Conservation (phyloP, 2,329 filamentous ascomycete genomes). For the Venturia nashicola region DNA sequence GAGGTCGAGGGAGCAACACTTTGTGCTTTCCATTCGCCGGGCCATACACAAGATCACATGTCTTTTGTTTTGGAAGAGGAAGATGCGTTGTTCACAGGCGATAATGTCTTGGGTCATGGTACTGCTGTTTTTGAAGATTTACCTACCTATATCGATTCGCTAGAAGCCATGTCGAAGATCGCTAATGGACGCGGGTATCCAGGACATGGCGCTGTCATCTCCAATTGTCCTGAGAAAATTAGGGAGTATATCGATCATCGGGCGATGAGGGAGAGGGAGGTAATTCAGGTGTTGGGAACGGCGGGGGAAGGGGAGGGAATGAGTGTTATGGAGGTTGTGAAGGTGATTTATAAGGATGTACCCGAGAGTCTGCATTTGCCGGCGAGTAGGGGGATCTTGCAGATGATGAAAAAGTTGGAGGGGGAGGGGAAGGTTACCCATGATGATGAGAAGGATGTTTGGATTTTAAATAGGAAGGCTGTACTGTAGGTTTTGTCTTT, state of each 20-base stretch:
- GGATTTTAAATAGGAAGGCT: slow-evolving; percentile 22
- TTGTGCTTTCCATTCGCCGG: slow-evolving; percentile 53
- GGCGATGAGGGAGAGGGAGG: slow-evolving; percentile 53
- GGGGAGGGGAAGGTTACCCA: slow-evolving; percentile 54
- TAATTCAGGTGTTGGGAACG: slow-evolving; percentile 21
- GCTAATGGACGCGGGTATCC: slow-evolving; percentile 68
- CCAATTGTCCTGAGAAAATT: slow-evolving; percentile 60
- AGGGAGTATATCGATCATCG: slow-evolving; percentile 75
- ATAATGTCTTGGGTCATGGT: slow-evolving; percentile 28
- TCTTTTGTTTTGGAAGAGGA: slow-evolving; percentile 52
- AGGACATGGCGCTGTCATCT: slow-evolving; percentile 71
- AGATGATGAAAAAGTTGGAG: slow-evolving; percentile 69
- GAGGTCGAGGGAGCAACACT: slow-evolving; percentile 51
- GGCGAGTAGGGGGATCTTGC: slow-evolving; percentile 62
- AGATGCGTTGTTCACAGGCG: slow-evolving; percentile 31
- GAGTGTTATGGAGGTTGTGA: slow-evolving; percentile 74
- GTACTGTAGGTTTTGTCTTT: slow-evolving; percentile 12
- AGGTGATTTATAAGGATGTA: slow-evolving; percentile 71
- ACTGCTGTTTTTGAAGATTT: slow-evolving; percentile 29
- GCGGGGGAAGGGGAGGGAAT: slow-evolving; percentile 29
- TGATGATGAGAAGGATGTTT: slow-evolving; percentile 21
- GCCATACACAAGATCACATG: slow-evolving; percentile 77
- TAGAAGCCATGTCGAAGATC: slow-evolving; percentile 55
- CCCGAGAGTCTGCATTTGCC: slow-evolving; percentile 62
- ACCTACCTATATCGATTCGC: slow-evolving; percentile 35